A percentile compares a stretch with the other conserved stretches of the same genome.
phyloP scores from a whole-genome alignment of 352 stramenopile genomes.

The Phytophthora podocarpi region DNA sequence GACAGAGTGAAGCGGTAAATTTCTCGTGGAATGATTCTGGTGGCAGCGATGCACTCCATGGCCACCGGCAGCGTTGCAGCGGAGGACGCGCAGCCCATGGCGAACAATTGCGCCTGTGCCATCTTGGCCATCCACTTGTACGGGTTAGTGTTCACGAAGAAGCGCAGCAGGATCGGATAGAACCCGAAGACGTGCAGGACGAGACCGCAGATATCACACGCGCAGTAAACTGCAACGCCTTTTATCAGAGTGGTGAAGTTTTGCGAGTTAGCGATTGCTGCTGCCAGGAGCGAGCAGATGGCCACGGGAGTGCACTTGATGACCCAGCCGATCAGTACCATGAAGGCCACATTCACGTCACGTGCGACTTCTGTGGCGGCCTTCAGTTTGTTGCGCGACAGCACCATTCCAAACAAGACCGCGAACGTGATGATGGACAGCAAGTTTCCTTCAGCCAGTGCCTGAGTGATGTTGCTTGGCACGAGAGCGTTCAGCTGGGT shows the following conservation, averaged over 20 bases:
- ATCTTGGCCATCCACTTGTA: too few relatives aligned
- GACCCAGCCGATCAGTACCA: slow-evolving; percentile 49
- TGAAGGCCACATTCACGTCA: slow-evolving; percentile 49
- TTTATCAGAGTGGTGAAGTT: slow-evolving; percentile 22
- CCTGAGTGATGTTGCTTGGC: background rate
- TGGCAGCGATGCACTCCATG: too few relatives aligned
- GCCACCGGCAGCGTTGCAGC: too few relatives aligned
- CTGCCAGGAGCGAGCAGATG: slow-evolving; percentile 68
- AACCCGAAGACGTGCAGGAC: slow-evolving; percentile 38
- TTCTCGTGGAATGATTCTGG: too few relatives aligned
- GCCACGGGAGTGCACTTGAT: slow-evolving; percentile 56
- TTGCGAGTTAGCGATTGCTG: slow-evolving; percentile 48
- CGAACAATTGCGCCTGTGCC: too few relatives aligned
- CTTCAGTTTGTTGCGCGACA: slow-evolving; percentile 7
- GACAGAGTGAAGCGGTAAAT: too few relatives aligned
- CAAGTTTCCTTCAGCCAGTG: slow-evolving; percentile 1
- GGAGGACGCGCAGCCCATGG: too few relatives aligned
- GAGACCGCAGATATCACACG: too few relatives aligned
- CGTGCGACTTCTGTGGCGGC: slow-evolving; percentile 36
- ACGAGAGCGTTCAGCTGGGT: background rate
- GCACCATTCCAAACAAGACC: background rate
- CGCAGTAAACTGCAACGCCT: too few relatives aligned
- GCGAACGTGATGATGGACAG: background rate
- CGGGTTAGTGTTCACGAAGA: too few relatives aligned
- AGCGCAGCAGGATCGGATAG: too few relatives aligned